Evolutionary conservation across 306 rosid genomes (phyloP).

Genomic region (Adenanthera pavonina): DNA sequence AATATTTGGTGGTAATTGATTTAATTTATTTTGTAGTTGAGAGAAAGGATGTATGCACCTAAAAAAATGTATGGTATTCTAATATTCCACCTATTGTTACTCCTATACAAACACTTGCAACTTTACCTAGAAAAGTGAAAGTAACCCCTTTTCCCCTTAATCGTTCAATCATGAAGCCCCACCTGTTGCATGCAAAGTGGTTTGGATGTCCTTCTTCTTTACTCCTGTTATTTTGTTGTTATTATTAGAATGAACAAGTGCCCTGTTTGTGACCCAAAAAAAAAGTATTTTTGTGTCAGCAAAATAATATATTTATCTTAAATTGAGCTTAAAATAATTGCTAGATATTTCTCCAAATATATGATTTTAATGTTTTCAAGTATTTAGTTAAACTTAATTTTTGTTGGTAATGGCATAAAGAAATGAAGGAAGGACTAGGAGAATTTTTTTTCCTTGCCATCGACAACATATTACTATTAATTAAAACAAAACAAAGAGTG

Average conservation of each 20-base stretch:
- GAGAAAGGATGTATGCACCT: background rate
- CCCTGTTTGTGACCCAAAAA: background rate
- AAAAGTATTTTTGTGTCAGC: constrained; percentile 1
- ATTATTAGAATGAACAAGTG: background rate
- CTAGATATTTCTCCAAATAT: too few relatives aligned
- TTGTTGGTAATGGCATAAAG: too few relatives aligned
- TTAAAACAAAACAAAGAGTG: too few relatives aligned
- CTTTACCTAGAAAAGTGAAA: constrained; percentile 3
- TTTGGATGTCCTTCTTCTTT: constrained; percentile 11
- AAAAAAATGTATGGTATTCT: background rate
- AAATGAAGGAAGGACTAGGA: too few relatives aligned
- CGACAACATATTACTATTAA: too few relatives aligned
- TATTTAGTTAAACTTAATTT: too few relatives aligned
- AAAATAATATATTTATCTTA: background rate
- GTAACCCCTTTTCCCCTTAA: background rate
- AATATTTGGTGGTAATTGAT: background rate
- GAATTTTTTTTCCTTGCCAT: too few relatives aligned
- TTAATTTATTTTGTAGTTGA: too few relatives aligned
- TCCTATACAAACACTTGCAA: constrained; percentile 6
- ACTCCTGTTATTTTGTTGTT: background rate
- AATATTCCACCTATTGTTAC: background rate
- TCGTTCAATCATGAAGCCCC: constrained; percentile 11
- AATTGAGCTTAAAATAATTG: background rate
- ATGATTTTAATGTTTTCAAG: too few relatives aligned
- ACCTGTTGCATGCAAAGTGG: background rate